Evolutionary conservation across 2,329 filamentous ascomycete genomes (phyloP), one percentile per base, ranked within the genome.

Genomic region (Mycosphaerella sp.): DNA sequence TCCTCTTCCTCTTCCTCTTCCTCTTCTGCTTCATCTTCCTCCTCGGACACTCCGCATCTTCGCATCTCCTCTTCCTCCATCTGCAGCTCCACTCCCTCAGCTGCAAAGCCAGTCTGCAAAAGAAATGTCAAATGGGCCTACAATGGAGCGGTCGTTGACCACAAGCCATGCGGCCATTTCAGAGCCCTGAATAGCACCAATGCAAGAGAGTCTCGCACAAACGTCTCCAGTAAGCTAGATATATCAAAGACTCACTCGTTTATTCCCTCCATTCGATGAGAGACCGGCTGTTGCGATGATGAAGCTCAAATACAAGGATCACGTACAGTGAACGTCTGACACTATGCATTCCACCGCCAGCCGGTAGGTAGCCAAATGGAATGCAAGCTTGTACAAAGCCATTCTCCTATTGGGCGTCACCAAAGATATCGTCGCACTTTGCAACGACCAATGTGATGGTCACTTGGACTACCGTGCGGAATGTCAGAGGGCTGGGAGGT

Each of bases 391-490:
- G 44, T 54, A 62, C 59, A 62, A 60, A 60, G 58, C 58, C 58
- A 62, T 62, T 60, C 54, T 53, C 38, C n/a, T 48, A 49, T 46
- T 45, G 42, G 49, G 57, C 58, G 54, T 60, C 58, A 60, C 56
- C 38, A 36, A 43, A 42, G 32, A 40, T 49, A 53, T 45, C 53
- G 46, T 47, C 45, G 57, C 44, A 45, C 55, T 42, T 43, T 49
- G 36, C 51, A 29, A 54, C 45, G 48, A 41, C 54, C 55, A 58
- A 48, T 54, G 34, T 42, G 54, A 58, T 50, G 56, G 59, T 64
- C 55, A 41, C 61, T 63, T 48, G 53, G 60, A 38, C 61, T 58
- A 64, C 59, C 46, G 44, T 34, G 32, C 59, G 63, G 63, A 64
- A 65, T 65, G 63, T 48, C 34, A 44, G 55, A 51, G 47, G 56